phyloP scores from a whole-genome alignment of 148 eudicot species.

The Rhododendron ferrugineum region DNA sequence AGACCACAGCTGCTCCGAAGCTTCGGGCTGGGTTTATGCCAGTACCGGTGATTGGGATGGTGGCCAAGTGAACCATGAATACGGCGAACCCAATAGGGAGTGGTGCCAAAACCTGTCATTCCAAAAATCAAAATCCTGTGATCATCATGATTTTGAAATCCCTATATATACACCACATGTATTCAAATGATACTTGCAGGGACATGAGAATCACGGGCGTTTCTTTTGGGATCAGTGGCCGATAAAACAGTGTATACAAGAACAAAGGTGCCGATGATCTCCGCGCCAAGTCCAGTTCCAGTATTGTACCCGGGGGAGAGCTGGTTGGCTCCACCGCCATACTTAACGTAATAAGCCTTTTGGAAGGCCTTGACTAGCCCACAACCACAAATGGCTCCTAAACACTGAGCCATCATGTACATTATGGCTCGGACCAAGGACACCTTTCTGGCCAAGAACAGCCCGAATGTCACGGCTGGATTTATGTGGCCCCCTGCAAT shows the following conservation, averaged over 20 bases:
- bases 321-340: not conserved
- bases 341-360: not conserved
- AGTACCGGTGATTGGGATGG: not conserved
- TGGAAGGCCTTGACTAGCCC: not conserved
- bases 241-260: not conserved
- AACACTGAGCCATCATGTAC: not conserved
- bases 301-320: not conserved
- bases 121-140: not conserved
- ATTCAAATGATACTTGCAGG: not conserved
- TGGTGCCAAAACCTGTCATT: not conserved
- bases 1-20: conserved; percentile 2
- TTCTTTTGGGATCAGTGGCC: conserved; percentile 1
- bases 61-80: conserved; percentile 2
- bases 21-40: not conserved
- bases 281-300: not conserved
- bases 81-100: not conserved
- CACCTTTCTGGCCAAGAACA: not conserved
- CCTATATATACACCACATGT: not conserved
- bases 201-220: not conserved
- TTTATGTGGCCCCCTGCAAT: not conserved
- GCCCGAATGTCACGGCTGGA: not conserved
- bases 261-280: not conserved
- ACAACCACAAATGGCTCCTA: conserved; percentile 1
- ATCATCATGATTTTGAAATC: not conserved
- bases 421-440: not conserved